Conservation (phyloP, 2,329 filamentous ascomycete genomes). For the Fonsecaea pugnacius region DNA sequence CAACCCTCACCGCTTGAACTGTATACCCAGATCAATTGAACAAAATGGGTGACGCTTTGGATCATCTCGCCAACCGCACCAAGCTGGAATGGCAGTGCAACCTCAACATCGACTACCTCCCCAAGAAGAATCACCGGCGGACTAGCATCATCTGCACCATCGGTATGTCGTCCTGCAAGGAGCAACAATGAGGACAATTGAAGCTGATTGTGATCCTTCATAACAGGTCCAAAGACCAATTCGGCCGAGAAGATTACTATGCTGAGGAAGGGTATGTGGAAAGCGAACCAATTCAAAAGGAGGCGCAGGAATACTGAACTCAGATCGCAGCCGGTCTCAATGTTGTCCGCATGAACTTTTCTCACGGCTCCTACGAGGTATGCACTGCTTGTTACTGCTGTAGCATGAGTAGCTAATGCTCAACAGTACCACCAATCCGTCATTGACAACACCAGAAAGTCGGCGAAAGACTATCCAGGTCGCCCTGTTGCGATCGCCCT, state of each 20-base stretch:
- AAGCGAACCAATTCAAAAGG: not conserved
- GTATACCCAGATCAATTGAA: conserved; percentile 5
- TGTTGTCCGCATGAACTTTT: conserved; percentile 99
- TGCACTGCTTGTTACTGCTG: conserved; percentile 23
- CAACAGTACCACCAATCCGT: conserved; percentile 90
- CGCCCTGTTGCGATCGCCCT: conserved; percentile 95
- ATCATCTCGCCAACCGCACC: conserved; percentile 81
- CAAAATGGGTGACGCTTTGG: conserved; percentile 72
- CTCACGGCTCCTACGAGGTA: conserved; percentile 82
- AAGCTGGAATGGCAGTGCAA: conserved; percentile 71
- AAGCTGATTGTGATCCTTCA: not conserved
- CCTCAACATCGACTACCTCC: conserved; percentile 87
- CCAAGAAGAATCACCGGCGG: conserved; percentile 87
- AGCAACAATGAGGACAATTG: not conserved
- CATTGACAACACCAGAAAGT: conserved; percentile 90
- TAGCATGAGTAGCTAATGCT: conserved; percentile 30
- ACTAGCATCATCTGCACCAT: conserved; percentile 99
- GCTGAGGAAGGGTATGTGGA: conserved; percentile 69
- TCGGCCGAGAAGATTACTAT: conserved; percentile 95
- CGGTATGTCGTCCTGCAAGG: conserved; percentile 55
- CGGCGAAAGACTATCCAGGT: conserved; percentile 75
- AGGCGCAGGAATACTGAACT: conserved; percentile 27
- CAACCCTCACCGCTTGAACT: conserved; percentile 5
- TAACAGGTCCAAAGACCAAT: conserved; percentile 89
- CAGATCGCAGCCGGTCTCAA: conserved; percentile 74